phyloP scores from a whole-genome alignment of 129 eudicot genomes.

The Lactuca sativa region DNA sequence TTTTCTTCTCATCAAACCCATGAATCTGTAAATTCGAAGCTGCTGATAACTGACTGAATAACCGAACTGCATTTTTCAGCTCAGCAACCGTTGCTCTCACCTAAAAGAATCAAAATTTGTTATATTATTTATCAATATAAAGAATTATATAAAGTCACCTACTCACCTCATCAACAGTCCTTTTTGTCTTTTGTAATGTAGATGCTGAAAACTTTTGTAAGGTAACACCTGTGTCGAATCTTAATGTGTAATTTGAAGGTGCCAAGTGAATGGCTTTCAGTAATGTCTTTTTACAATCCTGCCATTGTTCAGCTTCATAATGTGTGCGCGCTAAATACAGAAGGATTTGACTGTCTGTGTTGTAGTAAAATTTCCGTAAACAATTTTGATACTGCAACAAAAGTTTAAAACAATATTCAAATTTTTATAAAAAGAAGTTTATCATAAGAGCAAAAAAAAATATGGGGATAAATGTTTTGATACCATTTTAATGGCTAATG shows the following conservation, averaged over 20 bases:
- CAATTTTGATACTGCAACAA: conserved; percentile 94
- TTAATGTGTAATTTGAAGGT: conserved; percentile 89
- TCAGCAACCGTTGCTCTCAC: conserved; percentile 89
- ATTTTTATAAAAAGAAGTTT: background rate
- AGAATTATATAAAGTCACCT: conserved; percentile 16
- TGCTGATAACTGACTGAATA: conserved; percentile 78
- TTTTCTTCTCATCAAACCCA: conserved; percentile 97
- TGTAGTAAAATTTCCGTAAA: conserved; percentile 75
- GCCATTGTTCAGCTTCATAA: conserved; percentile 99
- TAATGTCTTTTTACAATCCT: conserved; percentile 84
- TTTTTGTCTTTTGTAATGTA: conserved; percentile 78
- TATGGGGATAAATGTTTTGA: background rate
- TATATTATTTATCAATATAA: background rate
- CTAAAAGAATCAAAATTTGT: conserved; percentile 22
- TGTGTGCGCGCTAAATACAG: conserved; percentile 90
- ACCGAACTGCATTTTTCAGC: conserved; percentile 83
- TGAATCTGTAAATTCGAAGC: conserved; percentile 77
- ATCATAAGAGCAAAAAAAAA: background rate
- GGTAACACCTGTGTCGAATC: conserved; percentile 86
- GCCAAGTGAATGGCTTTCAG: conserved; percentile 94
- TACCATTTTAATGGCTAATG: conserved; percentile 94
- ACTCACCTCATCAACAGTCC: conserved; percentile 83
- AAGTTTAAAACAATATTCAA: background rate
- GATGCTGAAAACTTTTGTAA: conserved; percentile 95
- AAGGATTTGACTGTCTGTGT: conserved; percentile 88